Percentiles rank a stretch among this genome's conserved stretches.
Conservation (phyloP, 164 flowering plant species). For the Piper longum region DNA sequence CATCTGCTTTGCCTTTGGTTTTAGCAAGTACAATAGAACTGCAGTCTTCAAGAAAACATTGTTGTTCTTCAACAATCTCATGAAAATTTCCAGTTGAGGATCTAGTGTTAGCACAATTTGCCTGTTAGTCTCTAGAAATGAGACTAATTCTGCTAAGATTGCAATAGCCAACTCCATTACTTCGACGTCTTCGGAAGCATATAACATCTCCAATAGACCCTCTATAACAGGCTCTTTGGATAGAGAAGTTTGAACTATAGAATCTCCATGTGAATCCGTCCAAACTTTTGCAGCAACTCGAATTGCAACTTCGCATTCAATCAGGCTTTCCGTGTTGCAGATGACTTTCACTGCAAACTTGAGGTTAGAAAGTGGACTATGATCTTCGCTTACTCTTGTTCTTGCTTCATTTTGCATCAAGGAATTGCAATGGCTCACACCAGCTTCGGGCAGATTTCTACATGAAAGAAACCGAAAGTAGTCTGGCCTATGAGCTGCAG, state of each 20-base stretch:
- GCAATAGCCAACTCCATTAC: conserved; percentile 47
- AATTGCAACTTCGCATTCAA: conserved; percentile 45
- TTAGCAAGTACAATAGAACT: conserved; percentile 39
- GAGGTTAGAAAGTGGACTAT: conserved; percentile 17
- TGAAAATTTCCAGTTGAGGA: conserved; percentile 49
- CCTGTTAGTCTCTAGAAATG: conserved; percentile 23
- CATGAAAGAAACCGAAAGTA: conserved; percentile 25
- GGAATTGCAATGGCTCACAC: conserved; percentile 6
- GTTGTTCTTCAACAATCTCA: conserved; percentile 31
- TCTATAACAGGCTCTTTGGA: conserved; percentile 36
- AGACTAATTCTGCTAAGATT: conserved; percentile 40
- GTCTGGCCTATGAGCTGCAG: conserved; percentile 21
- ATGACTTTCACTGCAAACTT: conserved; percentile 25
- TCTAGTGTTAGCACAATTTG: conserved; percentile 36
- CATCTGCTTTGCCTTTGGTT: conserved; percentile 64
- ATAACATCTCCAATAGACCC: conserved; percentile 50
- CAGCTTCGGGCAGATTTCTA: conserved; percentile 21
- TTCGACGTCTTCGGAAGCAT: conserved; percentile 42
- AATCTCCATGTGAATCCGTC: conserved; percentile 36
- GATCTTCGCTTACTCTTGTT: conserved; percentile 7
- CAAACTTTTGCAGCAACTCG: conserved; percentile 40
- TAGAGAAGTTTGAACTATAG: conserved; percentile 20
- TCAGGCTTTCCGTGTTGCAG: conserved; percentile 38
- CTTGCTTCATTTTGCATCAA: conserved; percentile 8
- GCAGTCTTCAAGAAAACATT: conserved; percentile 49